Base-by-base conservation (phyloP, 2,329 filamentous ascomycete species). In the Clarireedia monteithiana region DNA sequence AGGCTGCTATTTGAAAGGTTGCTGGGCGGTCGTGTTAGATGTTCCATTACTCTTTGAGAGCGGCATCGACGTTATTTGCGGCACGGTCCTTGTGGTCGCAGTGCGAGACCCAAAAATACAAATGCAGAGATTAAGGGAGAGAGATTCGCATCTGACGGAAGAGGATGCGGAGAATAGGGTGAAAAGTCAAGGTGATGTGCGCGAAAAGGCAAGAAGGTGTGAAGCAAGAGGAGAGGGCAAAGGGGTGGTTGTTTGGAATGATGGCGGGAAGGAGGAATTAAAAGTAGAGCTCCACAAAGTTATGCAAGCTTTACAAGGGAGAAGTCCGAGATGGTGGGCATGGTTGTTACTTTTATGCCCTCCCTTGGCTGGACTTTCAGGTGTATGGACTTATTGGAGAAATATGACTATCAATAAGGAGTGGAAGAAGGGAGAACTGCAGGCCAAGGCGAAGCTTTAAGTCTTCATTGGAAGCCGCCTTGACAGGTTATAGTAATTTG, bases 11-110 rank as follows among this genome's bases (percentile, higher is more conserved):
- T 55, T 94, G 14, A 73, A 73, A 1, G 92, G 94, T 0, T 70
- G 84, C 68, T 94, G 92, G 90, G 91, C 91, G 0, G 90, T 96
- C 4, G 86, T 99, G 38, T 77, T 97, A 15, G 94, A 99, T 68
- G 85, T 99, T 7, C 94, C 94, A 51, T 75, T 99, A 53, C 78
- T 99, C 44, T 96, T 96, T 65, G 94, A 99, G 76, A 86, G 84
- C 64, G 83, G 84, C 2, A 84, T 96, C 72, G 94, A 99, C 71
- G 76, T 83, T 42, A 82, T 95, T 62, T 96, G 91, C 68, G 91
- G 91, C 4, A 85, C 84, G 0, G 87, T 95, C 15, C 73, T 96
- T 58, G 91, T 99, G 0, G 92, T 97, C 2, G 91, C 86, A 0
- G 91, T 97, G 20, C 77, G 74, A 10, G 89, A 96, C 63, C 85